Evolutionary conservation across 768 basidiomycete genomes (phyloP).

Genomic region (Tricholoma saponaceum): DNA sequence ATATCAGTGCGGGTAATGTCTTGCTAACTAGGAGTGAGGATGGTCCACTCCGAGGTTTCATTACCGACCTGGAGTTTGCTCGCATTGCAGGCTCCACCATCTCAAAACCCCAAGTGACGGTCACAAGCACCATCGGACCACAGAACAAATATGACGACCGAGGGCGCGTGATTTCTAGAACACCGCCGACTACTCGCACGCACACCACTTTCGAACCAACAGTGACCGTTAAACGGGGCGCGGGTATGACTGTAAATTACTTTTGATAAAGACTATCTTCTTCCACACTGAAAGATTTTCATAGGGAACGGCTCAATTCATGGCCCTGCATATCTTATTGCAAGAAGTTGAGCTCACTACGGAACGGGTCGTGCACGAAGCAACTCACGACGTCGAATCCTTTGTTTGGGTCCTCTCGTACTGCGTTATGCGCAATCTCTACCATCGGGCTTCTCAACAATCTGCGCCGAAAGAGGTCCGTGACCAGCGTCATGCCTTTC

Average conservation of each 20-base stretch:
- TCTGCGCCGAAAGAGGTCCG: neutral
- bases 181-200: neutral
- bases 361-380: neutral
- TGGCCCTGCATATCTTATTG: neutral
- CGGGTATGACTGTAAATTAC: neutral
- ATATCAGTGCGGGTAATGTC: slow-evolving; percentile 31
- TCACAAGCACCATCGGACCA: neutral
- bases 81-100: neutral
- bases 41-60: neutral
- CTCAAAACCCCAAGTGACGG: neutral
- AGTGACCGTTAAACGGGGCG: neutral
- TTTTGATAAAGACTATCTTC: no score
- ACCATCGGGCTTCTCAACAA: neutral
- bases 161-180: neutral
- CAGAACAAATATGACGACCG: neutral
- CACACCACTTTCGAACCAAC: neutral
- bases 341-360: neutral
- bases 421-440: neutral
- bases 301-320: neutral
- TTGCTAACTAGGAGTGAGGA: slow-evolving; percentile 15
- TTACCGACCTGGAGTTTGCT: slow-evolving; percentile 3
- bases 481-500: no score
- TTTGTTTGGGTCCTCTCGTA: slow-evolving; percentile 4
- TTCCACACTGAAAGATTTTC: neutral
- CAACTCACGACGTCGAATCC: slow-evolving; percentile 5